A percentile compares a stretch with the other conserved stretches of the same genome.
These are phyloP conservation scores for Fragilariopsis cylindrus DNA, from an alignment of 108 stramenopile genomes.

Conservation along the genomic window DNA sequence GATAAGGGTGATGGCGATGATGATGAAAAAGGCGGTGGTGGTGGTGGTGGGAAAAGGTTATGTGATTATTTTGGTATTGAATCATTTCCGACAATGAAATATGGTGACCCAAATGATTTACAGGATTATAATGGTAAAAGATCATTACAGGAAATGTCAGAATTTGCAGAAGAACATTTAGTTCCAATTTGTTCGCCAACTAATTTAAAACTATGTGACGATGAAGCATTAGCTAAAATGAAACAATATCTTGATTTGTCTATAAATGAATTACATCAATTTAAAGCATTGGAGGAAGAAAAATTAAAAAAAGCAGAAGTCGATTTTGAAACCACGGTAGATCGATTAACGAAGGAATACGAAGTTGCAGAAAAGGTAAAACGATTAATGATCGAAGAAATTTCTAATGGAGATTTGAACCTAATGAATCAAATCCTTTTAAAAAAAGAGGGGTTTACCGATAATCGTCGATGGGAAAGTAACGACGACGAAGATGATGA, in stretches of 20 bases:
- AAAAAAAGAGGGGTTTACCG: too few relatives aligned
- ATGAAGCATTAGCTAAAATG: constrained; percentile 44
- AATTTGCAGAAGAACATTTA: constrained; percentile 75
- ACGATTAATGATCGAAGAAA: constrained; percentile 39
- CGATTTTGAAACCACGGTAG: constrained; percentile 59
- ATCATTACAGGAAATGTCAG: constrained; percentile 48
- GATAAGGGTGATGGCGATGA: constrained; percentile 47
- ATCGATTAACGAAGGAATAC: constrained; percentile 68
- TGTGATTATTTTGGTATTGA: constrained; percentile 72
- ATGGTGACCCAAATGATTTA: constrained; percentile 61
- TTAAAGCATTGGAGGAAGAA: constrained; percentile 61
- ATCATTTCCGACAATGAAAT: constrained; percentile 86
- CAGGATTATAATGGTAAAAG: constrained; percentile 82
- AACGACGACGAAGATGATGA: too few relatives aligned
- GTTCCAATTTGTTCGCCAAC: constrained; percentile 68
- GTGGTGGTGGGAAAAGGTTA: constrained; percentile 65
- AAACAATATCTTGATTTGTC: constrained; percentile 60
- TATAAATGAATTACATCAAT: constrained; percentile 44
- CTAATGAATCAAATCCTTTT: not conserved
- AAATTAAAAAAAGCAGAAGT: constrained; percentile 59
- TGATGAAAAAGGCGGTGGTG: constrained; percentile 18
- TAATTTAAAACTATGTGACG: constrained; percentile 74
- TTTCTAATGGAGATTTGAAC: not conserved
- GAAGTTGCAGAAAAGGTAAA: constrained; percentile 45
- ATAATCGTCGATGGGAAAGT: too few relatives aligned